A percentile compares a stretch with the other conserved stretches of the same genome.
phyloP scores from a whole-genome alignment of 129 eudicot species.

The Saussurea involucrata region DNA sequence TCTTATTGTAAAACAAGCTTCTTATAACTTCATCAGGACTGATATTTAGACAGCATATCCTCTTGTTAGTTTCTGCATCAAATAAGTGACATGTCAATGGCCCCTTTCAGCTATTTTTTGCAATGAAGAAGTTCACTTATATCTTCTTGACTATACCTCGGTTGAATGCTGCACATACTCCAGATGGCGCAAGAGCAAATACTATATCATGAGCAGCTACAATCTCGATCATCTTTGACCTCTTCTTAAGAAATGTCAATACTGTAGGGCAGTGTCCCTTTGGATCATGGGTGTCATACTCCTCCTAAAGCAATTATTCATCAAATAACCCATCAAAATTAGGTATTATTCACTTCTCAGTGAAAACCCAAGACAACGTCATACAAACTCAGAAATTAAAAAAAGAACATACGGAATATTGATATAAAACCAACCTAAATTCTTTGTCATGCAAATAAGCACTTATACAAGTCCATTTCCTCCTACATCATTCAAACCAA shows the following conservation, averaged over 20 bases:
- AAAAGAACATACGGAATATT: not conserved
- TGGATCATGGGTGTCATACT: constrained; percentile 86
- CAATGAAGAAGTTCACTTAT: not conserved
- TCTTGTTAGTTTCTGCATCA: constrained; percentile 79
- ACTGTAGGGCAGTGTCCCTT: constrained; percentile 62
- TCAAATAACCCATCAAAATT: not conserved
- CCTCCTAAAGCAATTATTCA: constrained; percentile 50
- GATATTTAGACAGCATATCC: constrained; percentile 86
- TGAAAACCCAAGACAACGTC: not conserved
- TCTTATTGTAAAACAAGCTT: constrained; percentile 90
- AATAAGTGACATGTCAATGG: constrained; percentile 14
- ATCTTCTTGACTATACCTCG: constrained; percentile 50
- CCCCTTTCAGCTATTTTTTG: not conserved
- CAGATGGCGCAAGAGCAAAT: constrained; percentile 92
- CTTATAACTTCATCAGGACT: constrained; percentile 91
- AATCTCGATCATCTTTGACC: constrained; percentile 81
- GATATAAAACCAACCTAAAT: not conserved
- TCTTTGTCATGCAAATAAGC: not conserved
- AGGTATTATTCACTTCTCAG: not conserved
- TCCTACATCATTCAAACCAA: not conserved
- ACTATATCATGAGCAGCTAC: constrained; percentile 91
- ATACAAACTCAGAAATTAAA: not conserved
- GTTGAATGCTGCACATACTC: constrained; percentile 92
- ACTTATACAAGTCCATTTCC: not conserved
- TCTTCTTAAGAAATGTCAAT: constrained; percentile 68